Base-by-base conservation (phyloP, 768 basidiomycete genomes). In the Flagelloscypha sp. region DNA sequence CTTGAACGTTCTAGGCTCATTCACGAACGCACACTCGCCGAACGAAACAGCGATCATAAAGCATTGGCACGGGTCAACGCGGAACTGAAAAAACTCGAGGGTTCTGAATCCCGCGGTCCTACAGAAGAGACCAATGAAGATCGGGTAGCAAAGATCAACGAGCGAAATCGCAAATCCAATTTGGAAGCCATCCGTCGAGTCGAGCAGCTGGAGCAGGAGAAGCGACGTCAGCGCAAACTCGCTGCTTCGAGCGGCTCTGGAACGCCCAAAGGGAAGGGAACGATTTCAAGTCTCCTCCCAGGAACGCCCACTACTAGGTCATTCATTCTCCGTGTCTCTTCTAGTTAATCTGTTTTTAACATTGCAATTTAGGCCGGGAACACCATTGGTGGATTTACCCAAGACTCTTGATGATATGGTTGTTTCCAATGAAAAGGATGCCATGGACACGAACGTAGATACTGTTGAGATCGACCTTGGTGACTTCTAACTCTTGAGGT, bases 121-220 rank as follows among this genome's bases (percentile, higher is more conserved):
- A 42, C 41, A 13, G 55, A 55, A 10, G 52, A 48, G 5, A 50
- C 55, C 5, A 54, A 49, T 7, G 48, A 43, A 8, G 74, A 85
- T 43, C 58, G 74, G 50, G 67, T 94, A 17, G 75, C 84, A 11
- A 76, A 64, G 50, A 79, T 98, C 36, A 97, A 94, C 52, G 88
- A 92, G 59, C 75, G 89, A 37, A 97, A 97, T 55, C 72, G 85
- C 37, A 81, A 74, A 53, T 80, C 82, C 20, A 94, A 94, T 38
- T 44, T 76, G 45, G 94, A 93, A 49, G 74, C 75, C 3, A 74
- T 90, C 35, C 69, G 85, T 40, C 76, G 73, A 44, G 83, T 84
- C 0, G 90, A 94, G 56, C 54, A 79, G 22, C 62, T 63, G 22
- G 78, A 79, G 46, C 86, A 88, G 51, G 65, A 78, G 32, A 84